Base-by-base conservation (phyloP, 1,139 yeast genomes). In the Pneumocystis jirovecii region DNA sequence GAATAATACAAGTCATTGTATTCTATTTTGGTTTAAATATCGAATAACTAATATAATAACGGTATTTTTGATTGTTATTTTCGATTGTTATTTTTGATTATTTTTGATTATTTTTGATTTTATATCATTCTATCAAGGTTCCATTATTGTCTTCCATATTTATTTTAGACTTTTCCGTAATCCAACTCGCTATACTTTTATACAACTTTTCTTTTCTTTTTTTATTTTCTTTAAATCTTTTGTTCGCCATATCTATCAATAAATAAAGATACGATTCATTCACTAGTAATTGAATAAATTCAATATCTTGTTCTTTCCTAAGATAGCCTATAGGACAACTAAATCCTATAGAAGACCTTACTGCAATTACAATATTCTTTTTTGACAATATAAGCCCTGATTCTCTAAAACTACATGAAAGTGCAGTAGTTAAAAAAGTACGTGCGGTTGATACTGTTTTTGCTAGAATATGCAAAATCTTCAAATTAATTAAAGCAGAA, bases 161-260 rank as follows among this genome's bases (percentile, higher is more conserved):
- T 8, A 44, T 19, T 44, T 44, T 21, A 25, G 34, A 50, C 3
- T 10, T 15, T 3, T 50, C 17, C n/a, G 25, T 50, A 25, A 50
- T 50, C 57, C 57, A 50, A 25, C 7, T 10, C 25, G 57, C 21
- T 25, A 50, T 21, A 12, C 10, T 50, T 50, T 19, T 25, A 25
- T 50, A 50, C 10, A 50, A 10, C 57, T 25, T 50, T 12, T 50
- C 57, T 25, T 21, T 50, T 25, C 57, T 50, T 50, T n/a, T 39
- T 12, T 60, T 15, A 12, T 60, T 60, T 60, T 60, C 61, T 21
- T 31, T 25, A 21, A 60, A 39, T 60, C 45, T 60, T 42, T 31
- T 42, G 10, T 60, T 60, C 25, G 61, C 61, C 61, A 60, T 60
- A 42, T 60, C 61, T 21, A 60, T 31, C n/a, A 60, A 60, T 31